These are phyloP conservation scores for Aegilops umbellulata DNA, from an alignment of 176 grass and related monocot genomes.

Conservation along the genomic window DNA sequence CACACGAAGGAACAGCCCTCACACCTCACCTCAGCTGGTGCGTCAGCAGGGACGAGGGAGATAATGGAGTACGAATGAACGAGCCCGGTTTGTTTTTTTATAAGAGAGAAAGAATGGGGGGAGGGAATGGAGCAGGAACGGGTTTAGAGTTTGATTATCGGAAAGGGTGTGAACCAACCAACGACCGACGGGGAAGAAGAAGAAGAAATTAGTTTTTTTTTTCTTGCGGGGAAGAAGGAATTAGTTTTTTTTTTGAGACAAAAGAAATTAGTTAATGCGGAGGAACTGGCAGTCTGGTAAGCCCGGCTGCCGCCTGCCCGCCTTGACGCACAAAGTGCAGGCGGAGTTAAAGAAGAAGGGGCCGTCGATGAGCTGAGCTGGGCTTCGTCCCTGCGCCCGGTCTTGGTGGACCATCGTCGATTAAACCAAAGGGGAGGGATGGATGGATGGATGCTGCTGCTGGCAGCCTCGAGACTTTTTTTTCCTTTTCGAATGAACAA, in stretches of 20 bases:
- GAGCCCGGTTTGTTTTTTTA: neutral
- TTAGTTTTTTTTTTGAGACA: no score
- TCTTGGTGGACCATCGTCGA: neutral
- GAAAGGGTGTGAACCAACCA: neutral
- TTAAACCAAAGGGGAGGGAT: neutral
- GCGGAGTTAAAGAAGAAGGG: neutral
- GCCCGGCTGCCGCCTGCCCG: neutral
- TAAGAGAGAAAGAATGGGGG: no score
- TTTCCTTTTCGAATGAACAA: no score
- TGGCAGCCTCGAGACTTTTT: no score
- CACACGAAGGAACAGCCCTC: constrained; percentile 13
- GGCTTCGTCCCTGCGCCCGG: neutral
- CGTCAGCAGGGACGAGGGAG: constrained; percentile 11
- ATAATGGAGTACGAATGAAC: neutral
- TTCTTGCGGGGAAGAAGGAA: no score
- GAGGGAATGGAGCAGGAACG: neutral
- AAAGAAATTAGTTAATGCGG: neutral
- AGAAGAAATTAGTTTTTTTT: no score
- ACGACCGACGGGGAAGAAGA: no score
- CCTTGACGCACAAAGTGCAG: neutral
- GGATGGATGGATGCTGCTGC: no score
- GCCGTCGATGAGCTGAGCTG: neutral
- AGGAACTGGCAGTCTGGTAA: no score
- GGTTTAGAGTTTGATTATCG: neutral
- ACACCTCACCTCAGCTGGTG: constrained; percentile 23